Percentiles rank a stretch among this genome's conserved stretches.
Evolutionary conservation across 352 stramenopile species (phyloP).

Genomic region (Phytophthora cactorum): DNA sequence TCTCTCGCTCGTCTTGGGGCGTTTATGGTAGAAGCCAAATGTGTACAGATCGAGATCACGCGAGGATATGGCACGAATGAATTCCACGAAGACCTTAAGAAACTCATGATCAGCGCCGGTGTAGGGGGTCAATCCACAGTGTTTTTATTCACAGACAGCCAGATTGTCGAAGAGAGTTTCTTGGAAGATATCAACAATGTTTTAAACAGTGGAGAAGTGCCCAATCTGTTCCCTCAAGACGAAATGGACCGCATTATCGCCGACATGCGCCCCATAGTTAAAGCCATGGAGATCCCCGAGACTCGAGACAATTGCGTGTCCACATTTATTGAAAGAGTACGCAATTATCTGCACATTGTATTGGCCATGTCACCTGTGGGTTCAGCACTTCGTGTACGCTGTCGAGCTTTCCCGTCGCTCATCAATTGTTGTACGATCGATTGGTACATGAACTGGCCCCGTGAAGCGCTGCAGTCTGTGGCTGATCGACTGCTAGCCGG

Average conservation of each 20-base stretch:
- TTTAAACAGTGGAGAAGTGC: slow-evolving; percentile 97
- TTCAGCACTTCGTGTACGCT: slow-evolving; percentile 91
- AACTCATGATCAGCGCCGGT: slow-evolving; percentile 93
- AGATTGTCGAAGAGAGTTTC: slow-evolving; percentile 95
- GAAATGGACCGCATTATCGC: slow-evolving; percentile 94
- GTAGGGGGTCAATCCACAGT: slow-evolving; percentile 80
- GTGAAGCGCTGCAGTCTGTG: slow-evolving; percentile 92
- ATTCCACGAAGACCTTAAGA: slow-evolving; percentile 95
- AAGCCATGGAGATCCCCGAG: slow-evolving; percentile 87
- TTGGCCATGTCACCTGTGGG: slow-evolving; percentile 95
- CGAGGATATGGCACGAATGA: slow-evolving; percentile 89
- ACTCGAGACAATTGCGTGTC: slow-evolving; percentile 92
- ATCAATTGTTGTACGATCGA: slow-evolving; percentile 98
- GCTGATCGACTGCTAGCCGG: slow-evolving; percentile 87
- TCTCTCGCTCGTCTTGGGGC: slow-evolving; percentile 90
- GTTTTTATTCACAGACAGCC: slow-evolving; percentile 96
- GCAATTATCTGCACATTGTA: slow-evolving; percentile 95
- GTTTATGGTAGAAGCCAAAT: slow-evolving; percentile 93
- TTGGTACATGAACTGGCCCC: slow-evolving; percentile 96
- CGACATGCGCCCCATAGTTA: slow-evolving; percentile 93
- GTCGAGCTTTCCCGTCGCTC: slow-evolving; percentile 93
- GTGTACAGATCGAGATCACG: slow-evolving; percentile 93
- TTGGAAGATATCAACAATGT: slow-evolving; percentile 97
- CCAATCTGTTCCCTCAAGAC: slow-evolving; percentile 93
- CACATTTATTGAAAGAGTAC: slow-evolving; percentile 91